Conservation (phyloP, 2,329 filamentous ascomycete genomes). For the Colletotrichum musicola region DNA sequence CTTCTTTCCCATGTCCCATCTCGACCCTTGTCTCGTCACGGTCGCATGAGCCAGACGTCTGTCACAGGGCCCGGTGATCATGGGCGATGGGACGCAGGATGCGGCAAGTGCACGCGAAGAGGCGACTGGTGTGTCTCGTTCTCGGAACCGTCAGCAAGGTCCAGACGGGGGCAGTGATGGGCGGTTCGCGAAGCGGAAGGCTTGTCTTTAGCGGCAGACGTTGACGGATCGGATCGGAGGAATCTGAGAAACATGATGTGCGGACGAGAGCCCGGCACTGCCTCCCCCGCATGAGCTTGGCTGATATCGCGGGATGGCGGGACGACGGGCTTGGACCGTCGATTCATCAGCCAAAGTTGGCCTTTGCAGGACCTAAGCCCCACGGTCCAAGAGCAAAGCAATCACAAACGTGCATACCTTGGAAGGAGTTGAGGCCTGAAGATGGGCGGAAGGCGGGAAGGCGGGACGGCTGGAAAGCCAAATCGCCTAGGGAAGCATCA, state of each 20-base stretch:
- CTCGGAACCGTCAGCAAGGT: background rate
- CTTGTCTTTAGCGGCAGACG: slow-evolving; percentile 8
- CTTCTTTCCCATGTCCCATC: background rate
- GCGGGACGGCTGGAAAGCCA: slow-evolving; percentile 29
- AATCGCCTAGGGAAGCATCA: slow-evolving; percentile 14
- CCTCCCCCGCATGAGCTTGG: slow-evolving; percentile 24
- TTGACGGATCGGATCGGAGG: background rate
- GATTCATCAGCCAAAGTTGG: slow-evolving; percentile 29
- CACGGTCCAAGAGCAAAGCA: background rate
- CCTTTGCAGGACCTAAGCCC: slow-evolving; percentile 14
- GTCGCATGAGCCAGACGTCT: slow-evolving; percentile 18
- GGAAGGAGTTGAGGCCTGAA: slow-evolving; percentile 6
- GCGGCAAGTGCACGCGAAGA: slow-evolving; percentile 30
- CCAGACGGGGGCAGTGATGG: background rate
- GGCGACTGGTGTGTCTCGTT: slow-evolving; percentile 6
- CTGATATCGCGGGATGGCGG: slow-evolving; percentile 16
- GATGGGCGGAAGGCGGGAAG: slow-evolving; percentile 24
- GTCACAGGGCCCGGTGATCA: slow-evolving; percentile 17
- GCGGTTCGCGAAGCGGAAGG: background rate
- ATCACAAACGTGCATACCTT: background rate
- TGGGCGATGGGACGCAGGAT: slow-evolving; percentile 4
- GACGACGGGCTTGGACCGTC: slow-evolving; percentile 17
- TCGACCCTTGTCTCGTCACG: background rate
- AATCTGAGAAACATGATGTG: slow-evolving; percentile 5
- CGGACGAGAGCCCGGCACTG: slow-evolving; percentile 13